Base-by-base conservation (phyloP, 1,284 basidiomycete genomes). In the Naganishia cerealis region DNA sequence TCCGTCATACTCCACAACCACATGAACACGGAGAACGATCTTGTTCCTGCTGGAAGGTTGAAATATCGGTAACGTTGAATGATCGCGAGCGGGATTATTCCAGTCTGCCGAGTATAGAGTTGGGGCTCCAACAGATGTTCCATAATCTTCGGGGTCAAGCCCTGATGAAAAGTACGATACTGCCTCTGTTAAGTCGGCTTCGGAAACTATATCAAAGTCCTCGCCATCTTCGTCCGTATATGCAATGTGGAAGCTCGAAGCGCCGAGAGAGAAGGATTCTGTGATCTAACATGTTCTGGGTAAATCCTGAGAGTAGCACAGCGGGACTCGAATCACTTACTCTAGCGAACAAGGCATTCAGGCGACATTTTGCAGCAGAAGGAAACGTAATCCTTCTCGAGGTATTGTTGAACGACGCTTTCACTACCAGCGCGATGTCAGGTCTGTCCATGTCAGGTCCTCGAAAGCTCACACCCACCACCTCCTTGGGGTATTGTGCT, bases 1-100 rank as follows among this genome's bases (percentile, higher is more conserved):
- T 0, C 91, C 91, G 75, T 94, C 92, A 74, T 92, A 93, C 72
- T 93, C 91, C 68, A 93, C 87, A 4, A 84, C 83, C 39, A 95
- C 87, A 55, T 87, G 84, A 53, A 94, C 86, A 18, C 86, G 84
- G 26, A 94, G 81, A 0, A 87, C 89, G 68, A 94, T 89, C 77
- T 87, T 90, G 52, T 59, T 59, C 18, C 39, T 57, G 46, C 46
- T 57, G 18, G 57, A 67, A n/a, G 55, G 57, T n/a, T 59, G 61
- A 16, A 65, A 43, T 36, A 57, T 46, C 26, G 54, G 42, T 52
- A 55, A 24, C 12, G 18, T 26, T 18, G 29, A 10, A 26, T 43
- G 29, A 33, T 59, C 38, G 13, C 46, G 24, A 38, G 43, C 52
- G 38, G 70, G 68, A 18, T 62, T 42, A n/a, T 43, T 52, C 39